A percentile compares a stretch with the other conserved stretches of the same genome.
Evolutionary conservation across 768 basidiomycete species (phyloP).

Genomic region (Tylopilus balloui): DNA sequence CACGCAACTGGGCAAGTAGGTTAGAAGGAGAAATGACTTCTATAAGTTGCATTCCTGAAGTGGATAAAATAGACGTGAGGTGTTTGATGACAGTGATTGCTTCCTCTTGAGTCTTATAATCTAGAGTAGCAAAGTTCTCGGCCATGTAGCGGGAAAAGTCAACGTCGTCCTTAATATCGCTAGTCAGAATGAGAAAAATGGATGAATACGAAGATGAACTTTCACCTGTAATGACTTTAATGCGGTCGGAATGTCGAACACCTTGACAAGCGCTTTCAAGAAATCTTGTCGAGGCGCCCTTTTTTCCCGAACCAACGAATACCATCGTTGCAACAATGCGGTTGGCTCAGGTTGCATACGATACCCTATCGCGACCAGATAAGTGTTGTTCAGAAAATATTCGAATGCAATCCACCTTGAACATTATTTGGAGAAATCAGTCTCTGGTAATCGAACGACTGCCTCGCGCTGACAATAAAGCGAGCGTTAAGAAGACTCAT

Average conservation of each 20-base stretch:
- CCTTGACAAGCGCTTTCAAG: constrained; percentile 73
- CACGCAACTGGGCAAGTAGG: constrained; percentile 58
- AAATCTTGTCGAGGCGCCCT: constrained; percentile 82
- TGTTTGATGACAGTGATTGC: constrained; percentile 78
- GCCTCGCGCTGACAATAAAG: constrained; percentile 73
- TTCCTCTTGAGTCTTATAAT: constrained; percentile 96
- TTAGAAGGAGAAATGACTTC: constrained; percentile 70
- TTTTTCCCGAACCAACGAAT: constrained; percentile 87
- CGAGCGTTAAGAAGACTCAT: constrained; percentile 84
- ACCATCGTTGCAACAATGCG: constrained; percentile 88
- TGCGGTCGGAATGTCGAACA: constrained; percentile 68
- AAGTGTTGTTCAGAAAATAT: not conserved
- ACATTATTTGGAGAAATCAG: constrained; percentile 45
- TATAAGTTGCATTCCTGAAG: constrained; percentile 76
- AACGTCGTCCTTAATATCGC: constrained; percentile 60
- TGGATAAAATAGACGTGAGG: constrained; percentile 71
- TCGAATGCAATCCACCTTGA: constrained; percentile 42
- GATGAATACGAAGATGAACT: not conserved
- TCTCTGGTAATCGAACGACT: constrained; percentile 81
- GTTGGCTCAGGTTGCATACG: constrained; percentile 57
- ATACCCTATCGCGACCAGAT: constrained; percentile 45
- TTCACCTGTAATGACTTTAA: constrained; percentile 55
- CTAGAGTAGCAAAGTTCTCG: constrained; percentile 88
- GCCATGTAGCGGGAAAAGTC: constrained; percentile 90
- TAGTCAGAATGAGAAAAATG: not conserved